phyloP scores from a whole-genome alignment of 2,329 filamentous ascomycete species.

The Talaromyces sp. region DNA sequence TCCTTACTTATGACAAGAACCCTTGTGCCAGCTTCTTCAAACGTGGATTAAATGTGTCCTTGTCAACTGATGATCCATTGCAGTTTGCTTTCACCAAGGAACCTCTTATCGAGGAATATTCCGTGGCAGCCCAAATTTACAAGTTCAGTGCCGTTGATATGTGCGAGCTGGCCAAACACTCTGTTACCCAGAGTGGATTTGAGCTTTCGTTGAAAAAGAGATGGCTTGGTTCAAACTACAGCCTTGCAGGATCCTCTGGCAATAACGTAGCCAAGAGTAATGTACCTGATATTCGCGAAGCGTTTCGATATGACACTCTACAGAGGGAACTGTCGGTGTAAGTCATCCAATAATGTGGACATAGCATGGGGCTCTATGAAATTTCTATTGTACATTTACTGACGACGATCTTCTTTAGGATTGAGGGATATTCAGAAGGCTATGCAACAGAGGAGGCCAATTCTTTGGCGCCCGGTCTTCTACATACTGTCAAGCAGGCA shows the following conservation, averaged over 20 bases:
- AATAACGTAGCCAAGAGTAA: conserved; percentile 97
- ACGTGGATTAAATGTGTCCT: conserved; percentile 88
- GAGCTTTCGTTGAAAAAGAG: conserved; percentile 85
- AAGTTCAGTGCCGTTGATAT: conserved; percentile 96
- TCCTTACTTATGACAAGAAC: conserved; percentile 94
- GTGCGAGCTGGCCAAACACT: conserved; percentile 97
- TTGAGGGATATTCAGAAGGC: conserved; percentile 32
- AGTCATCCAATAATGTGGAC: conserved; percentile 34
- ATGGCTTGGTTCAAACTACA: conserved; percentile 82
- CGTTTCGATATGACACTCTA: conserved; percentile 85
- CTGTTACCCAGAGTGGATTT: conserved; percentile 91
- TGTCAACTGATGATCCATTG: conserved; percentile 94
- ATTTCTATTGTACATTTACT: conserved; percentile 15
- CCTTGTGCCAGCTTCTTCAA: conserved; percentile 96
- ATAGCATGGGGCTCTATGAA: too few relatives aligned
- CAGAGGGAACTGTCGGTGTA: conserved; percentile 83
- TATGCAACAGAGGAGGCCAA: conserved; percentile 25
- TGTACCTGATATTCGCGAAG: conserved; percentile 87
- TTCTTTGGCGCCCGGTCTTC: conserved; percentile 17
- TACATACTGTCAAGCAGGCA: conserved; percentile 18
- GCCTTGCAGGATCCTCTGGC: conserved; percentile 75
- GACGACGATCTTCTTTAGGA: conserved; percentile 9
- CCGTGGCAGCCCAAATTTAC: conserved; percentile 97
- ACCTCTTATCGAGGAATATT: conserved; percentile 96
- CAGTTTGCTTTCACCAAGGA: conserved; percentile 99